Evolutionary conservation across 257 asterid species (phyloP).

Genomic region (Fraxinus americana): DNA sequence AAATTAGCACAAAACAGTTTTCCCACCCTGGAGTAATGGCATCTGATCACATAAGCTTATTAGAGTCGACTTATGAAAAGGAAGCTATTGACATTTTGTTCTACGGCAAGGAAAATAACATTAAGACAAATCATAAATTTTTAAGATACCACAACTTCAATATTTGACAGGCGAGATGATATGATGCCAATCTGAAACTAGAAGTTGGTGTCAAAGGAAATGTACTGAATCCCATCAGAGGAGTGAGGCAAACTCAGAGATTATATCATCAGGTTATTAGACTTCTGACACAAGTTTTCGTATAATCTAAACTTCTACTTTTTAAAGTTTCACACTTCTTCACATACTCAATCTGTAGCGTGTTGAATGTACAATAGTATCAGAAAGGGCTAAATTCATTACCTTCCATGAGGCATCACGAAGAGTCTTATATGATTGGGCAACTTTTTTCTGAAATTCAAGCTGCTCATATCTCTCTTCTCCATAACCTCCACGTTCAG

Average conservation of each 20-base stretch:
- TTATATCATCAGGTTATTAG: neutral
- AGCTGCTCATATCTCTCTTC: constrained; percentile 93
- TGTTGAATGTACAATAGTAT: neutral
- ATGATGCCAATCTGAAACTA: neutral
- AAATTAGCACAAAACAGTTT: neutral
- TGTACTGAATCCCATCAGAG: neutral
- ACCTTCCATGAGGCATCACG: constrained; percentile 90
- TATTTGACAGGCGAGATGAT: neutral
- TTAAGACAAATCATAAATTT: neutral
- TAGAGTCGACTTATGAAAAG: neutral
- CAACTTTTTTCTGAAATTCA: constrained; percentile 87
- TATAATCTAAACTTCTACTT: neutral
- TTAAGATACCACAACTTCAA: neutral
- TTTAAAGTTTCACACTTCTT: neutral
- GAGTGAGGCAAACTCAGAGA: neutral
- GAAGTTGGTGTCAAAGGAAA: neutral
- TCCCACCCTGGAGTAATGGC: neutral
- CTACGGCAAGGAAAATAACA: neutral
- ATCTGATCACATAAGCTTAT: neutral
- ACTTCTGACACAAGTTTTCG: neutral
- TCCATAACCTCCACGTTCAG: constrained; percentile 96
- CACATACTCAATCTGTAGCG: neutral
- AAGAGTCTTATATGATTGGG: constrained; percentile 56
- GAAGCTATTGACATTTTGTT: neutral
- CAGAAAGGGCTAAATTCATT: constrained; percentile 11